These are phyloP conservation scores for Gypsophila paniculata DNA, from an alignment of 179 eudicot genomes.

Conservation along the genomic window DNA sequence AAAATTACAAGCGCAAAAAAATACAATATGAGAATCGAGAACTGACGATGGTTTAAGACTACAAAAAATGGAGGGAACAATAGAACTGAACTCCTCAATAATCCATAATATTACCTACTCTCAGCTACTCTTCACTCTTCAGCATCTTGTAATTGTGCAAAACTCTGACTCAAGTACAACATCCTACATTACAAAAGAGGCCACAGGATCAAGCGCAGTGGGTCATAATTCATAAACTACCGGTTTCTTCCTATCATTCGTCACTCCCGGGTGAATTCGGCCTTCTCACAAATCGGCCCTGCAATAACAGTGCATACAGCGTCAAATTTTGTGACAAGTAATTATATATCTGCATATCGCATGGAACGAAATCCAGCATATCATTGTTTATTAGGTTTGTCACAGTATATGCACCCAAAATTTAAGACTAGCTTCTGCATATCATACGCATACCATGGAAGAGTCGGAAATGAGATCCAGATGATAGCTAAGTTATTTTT, in stretches of 20 bases:
- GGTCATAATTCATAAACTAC: slow-evolving; percentile 12
- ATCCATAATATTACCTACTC: slow-evolving; percentile 26
- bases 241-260: slow-evolving; percentile 21
- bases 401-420: not conserved
- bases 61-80: slow-evolving; percentile 29
- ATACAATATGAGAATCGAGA: not conserved
- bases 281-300: slow-evolving; percentile 83
- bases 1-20: not conserved
- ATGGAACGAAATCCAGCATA: not conserved
- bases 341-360: no score
- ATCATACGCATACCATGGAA: not conserved
- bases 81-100: slow-evolving; percentile 21
- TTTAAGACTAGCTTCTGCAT: not conserved
- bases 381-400: not conserved
- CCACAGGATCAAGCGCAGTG: not conserved
- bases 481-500: no score
- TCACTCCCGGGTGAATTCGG: slow-evolving; percentile 46
- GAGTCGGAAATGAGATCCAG: not conserved
- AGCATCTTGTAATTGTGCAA: slow-evolving; percentile 17
- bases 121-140: slow-evolving; percentile 4
- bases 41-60: slow-evolving; percentile 13
- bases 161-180: slow-evolving; percentile 23
- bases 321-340: not conserved
- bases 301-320: slow-evolving; percentile 24
- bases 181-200: slow-evolving; percentile 18